Base-by-base conservation (phyloP, 2,329 filamentous ascomycete genomes). In the Ceratocystis lukuohia region DNA sequence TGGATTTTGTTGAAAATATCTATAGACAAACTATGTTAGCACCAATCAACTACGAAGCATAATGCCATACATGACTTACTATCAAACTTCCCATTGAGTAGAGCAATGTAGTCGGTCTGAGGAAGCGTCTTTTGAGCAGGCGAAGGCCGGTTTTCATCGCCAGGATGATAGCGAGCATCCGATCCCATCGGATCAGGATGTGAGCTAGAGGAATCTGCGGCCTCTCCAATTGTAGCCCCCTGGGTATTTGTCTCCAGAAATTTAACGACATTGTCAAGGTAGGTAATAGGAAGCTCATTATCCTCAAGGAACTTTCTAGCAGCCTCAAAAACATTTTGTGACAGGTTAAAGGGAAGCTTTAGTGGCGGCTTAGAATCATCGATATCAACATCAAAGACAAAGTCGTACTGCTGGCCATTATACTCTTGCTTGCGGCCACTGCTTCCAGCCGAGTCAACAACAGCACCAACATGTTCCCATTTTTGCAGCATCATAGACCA, bases 341-440 rank as follows among this genome's bases (percentile, higher is more conserved):
- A 91, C 12, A 93, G 81, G 74, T 97, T 96, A 76, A 89, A 97
- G 0, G 93, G 91, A n/a, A 97, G 80, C 75, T 96, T 96, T 59
- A 97, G 79, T 0, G 93, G 85, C 12, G 93, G 92, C 72, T 95
- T 93, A 64, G 91, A 93, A 72, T 96, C 93, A 74, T 96, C 90
- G 69, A 96, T 95, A 71, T 96, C 92, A 30, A 96, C 92, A 72
- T 96, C 92, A 71, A 97, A 97, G 7, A 99, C 92, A 72, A 88
- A 96, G 73, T 99, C 94, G 74, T 96, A 99, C 69, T 93, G 89
- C 73, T 96, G 84, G 41, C 93, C 93, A 1, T 89, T 80, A 73
- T 93, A 88, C 67, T 86, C 81, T 6, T 85, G 84, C 76, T 92
- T 91, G 67, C 85, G 85, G 10, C 90, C 89, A 70, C 86, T 90